These are phyloP conservation scores for Micractinium sp. DNA, from an alignment of 139 green algal genomes.

Conservation along the genomic window DNA sequence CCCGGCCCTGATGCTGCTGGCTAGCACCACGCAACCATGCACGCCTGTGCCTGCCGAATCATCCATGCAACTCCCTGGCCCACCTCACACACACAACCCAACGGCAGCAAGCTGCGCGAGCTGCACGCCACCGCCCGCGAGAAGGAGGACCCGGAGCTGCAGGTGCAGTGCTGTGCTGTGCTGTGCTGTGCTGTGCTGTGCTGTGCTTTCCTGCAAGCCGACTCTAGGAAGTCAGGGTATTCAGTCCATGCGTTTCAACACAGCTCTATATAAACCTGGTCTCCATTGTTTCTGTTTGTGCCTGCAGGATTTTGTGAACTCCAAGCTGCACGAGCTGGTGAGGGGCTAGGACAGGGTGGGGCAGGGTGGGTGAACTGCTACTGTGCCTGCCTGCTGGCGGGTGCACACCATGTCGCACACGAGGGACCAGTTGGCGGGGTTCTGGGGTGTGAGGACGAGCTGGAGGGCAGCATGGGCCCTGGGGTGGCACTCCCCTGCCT, in stretches of 20 bases:
- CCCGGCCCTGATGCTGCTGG: not conserved
- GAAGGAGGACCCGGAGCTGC: slow-evolving; percentile 22
- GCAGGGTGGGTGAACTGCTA: not conserved
- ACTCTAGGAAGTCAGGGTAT: not conserved
- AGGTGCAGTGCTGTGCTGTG: slow-evolving; percentile 1
- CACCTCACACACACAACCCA: too few species aligned
- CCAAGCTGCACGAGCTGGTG: slow-evolving; percentile 33
- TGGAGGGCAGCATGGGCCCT: too few species aligned
- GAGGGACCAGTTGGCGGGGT: too few species aligned
- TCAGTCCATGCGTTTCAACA: too few species aligned
- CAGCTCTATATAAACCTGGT: too few species aligned
- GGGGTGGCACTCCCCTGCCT: too few species aligned
- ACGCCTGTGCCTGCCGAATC: not conserved
- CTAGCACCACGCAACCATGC: too few species aligned
- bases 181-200: not conserved
- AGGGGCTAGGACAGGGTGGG: not conserved
- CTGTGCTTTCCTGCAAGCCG: not conserved
- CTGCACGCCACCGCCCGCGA: not conserved
- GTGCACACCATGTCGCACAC: too few species aligned
- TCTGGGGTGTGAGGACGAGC: too few species aligned
- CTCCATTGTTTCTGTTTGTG: not conserved
- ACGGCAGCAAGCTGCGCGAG: slow-evolving; percentile 24
- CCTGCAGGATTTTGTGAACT: slow-evolving; percentile 31
- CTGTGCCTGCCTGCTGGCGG: too few species aligned
- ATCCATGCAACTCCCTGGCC: not conserved